Evolutionary conservation across 352 stramenopile species (phyloP), one percentile per base, ranked within the genome.

Genomic region (Phytophthora pinifolia): DNA sequence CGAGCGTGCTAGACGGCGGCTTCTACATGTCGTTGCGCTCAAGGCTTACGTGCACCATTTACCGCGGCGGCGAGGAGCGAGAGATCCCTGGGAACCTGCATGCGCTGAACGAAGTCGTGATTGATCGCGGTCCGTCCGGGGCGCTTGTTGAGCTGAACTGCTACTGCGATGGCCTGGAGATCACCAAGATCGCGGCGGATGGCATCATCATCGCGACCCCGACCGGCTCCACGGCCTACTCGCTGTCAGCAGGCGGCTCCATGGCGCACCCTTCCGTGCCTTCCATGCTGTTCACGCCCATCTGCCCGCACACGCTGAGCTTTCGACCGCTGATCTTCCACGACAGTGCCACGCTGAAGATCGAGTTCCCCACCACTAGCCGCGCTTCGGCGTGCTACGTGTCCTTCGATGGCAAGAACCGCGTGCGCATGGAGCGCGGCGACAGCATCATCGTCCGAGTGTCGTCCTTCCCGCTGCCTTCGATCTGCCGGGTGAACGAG

Each of bases 131-230:
- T 5, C 81, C 79, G 17, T 90, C 71, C 2, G 84, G 78, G 6
- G 81, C 83, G 32, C 86, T 99, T 37, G 92, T 98, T 10, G 93
- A 98, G 57, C 75, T 99, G 15, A 96, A 99, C 66, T 98, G 93
- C 71, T 99, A 96, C 77, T 98, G 96, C 64, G 96, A 99, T 62
- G 90, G 96, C 49, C 78, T 97, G 1, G 88, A 98, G 65, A 84
- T 99, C 36, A 98, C 96, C 18, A 99, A 93, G 67, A 94, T 95
- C 47, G 83, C 83, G 13, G 83, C 96, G 0, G 97, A 99, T 59
- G 97, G 97, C n/a, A 89, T 99, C 61, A 99, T 99, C 62, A 98
- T 99, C 69, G 92, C 95, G 25, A 99, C 96, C 30, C 97, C 96
- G 6, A 99, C 97, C 13, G 97, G 97, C 12, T 99, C 94, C 7